Evolutionary conservation across 2,329 filamentous ascomycete species (phyloP).

Genomic region (Exserohilum turcica): DNA sequence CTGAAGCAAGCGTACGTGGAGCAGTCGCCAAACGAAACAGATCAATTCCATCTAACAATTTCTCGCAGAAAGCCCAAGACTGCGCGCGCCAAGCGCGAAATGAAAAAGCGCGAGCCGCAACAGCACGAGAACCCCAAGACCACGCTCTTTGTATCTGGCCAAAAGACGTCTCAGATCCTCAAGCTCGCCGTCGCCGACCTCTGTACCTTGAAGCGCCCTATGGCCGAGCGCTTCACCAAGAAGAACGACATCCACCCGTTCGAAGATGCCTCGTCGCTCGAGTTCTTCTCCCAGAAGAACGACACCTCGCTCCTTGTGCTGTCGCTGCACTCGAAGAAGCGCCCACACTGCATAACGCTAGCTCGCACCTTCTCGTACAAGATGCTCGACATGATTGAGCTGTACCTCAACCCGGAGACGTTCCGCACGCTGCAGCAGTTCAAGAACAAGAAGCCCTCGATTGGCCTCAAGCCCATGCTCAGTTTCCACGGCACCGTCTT

Average conservation of each 20-base stretch:
- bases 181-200: constrained; percentile 86
- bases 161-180: constrained; percentile 79
- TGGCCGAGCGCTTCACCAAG: constrained; percentile 91
- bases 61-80: constrained; percentile 67
- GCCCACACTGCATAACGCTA: constrained; percentile 87
- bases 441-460: constrained; percentile 65
- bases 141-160: constrained; percentile 86
- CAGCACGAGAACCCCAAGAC: constrained; percentile 86
- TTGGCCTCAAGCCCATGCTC: constrained; percentile 87
- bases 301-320: constrained; percentile 86
- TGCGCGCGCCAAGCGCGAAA: constrained; percentile 90
- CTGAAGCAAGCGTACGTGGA: constrained; percentile 39
- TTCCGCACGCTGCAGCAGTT: constrained; percentile 75
- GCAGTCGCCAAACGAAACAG: accelerated
- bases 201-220: constrained; percentile 79
- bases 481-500: constrained; percentile 89
- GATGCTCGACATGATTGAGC: constrained; percentile 92
- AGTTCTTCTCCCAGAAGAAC: constrained; percentile 97
- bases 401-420: constrained; percentile 76
- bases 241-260: constrained; percentile 97
- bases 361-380: constrained; percentile 83
- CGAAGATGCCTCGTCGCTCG: constrained; percentile 82
- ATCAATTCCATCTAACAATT: constrained; percentile 1
- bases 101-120: constrained; percentile 92
- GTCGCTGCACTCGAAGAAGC: constrained; percentile 86